These are phyloP conservation scores for Tuber brumale DNA, from an alignment of 495 filamentous ascomycete genomes.

Conservation along the genomic window DNA sequence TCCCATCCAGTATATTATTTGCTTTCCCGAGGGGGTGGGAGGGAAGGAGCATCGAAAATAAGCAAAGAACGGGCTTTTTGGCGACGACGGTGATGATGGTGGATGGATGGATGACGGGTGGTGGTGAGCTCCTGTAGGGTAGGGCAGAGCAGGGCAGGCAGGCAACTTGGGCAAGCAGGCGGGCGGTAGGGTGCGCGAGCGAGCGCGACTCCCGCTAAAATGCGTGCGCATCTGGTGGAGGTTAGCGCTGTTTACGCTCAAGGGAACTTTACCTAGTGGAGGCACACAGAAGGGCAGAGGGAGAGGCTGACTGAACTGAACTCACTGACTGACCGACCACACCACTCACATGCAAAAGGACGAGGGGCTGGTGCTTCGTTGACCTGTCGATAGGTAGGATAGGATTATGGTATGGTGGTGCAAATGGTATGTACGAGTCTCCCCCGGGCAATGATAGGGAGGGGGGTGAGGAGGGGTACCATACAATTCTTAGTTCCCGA, in stretches of 20 bases:
- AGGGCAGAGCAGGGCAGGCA: neutral
- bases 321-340: constrained; percentile 1
- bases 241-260: constrained; percentile 1
- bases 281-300: neutral
- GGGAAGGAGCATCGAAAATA: neutral
- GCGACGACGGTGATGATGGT: neutral
- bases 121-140: constrained; percentile 3
- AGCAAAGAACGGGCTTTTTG: constrained; percentile 2
- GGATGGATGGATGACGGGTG: neutral
- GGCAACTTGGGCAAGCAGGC: neutral
- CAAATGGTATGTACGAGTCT: neutral
- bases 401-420: neutral
- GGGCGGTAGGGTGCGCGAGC: neutral
- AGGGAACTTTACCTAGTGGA: neutral
- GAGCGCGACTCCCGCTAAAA: constrained; percentile 2
- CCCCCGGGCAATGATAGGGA: neutral
- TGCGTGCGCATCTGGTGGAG: neutral
- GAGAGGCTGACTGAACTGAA: neutral
- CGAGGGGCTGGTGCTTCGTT: neutral
- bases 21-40: constrained; percentile 1
- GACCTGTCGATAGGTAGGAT: constrained; percentile 3
- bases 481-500: neutral
- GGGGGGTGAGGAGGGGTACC: neutral
- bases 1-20: neutral
- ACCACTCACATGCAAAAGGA: neutral